Evolutionary conservation across 306 rosid species (phyloP).

Genomic region (Casuarina glauca): DNA sequence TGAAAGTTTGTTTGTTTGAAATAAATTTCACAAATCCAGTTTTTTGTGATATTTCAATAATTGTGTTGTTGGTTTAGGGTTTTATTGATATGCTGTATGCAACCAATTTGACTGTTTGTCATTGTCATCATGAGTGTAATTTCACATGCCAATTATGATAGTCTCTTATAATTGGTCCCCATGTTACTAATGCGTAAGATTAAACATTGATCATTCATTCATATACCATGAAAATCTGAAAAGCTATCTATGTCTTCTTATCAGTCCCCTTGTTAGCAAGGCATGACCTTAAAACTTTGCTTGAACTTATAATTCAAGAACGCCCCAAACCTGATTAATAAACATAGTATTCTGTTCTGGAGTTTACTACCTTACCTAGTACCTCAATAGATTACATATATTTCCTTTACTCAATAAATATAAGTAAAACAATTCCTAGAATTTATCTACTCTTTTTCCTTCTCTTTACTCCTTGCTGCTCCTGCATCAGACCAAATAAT

Average conservation of each 20-base stretch:
- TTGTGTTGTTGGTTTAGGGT: conserved; percentile 2
- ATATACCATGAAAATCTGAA: not conserved
- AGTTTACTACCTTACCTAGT: not conserved
- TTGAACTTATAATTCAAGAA: not conserved
- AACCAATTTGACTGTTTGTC: not conserved
- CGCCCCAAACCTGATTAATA: not conserved
- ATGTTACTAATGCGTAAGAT: not conserved
- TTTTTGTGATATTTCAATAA: not conserved
- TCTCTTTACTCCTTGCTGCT: not conserved
- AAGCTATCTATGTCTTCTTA: not conserved
- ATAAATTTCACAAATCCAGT: conserved; percentile 7
- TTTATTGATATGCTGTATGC: not conserved
- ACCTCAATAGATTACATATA: not conserved
- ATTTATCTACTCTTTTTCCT: not conserved
- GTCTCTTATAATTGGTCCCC: not conserved
- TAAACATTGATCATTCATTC: not conserved
- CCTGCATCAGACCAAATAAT: too few species aligned
- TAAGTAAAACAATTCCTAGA: not conserved
- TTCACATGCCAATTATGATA: not conserved
- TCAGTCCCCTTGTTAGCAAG: not conserved
- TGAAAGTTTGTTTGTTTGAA: not conserved
- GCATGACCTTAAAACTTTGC: not conserved
- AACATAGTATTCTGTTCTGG: not conserved
- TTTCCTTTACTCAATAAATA: not conserved
- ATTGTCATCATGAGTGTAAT: not conserved